A percentile compares a stretch with the other conserved stretches of the same genome.
Conservation (phyloP, 176 grass and related monocot genomes). For the Raddia distichophylla region DNA sequence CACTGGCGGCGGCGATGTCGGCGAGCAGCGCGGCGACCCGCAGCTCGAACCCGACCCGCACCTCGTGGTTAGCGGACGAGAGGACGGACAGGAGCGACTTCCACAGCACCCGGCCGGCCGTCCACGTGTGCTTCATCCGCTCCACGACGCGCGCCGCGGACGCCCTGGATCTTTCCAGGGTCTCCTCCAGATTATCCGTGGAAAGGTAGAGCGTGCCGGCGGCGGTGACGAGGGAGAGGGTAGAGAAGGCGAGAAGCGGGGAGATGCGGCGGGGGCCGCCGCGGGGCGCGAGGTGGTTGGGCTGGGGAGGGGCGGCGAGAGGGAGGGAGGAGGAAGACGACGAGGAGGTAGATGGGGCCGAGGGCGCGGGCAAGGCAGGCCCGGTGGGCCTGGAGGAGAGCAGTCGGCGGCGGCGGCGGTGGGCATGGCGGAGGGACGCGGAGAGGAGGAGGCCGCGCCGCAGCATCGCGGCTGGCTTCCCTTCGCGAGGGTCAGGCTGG, state of each 20-base stretch:
- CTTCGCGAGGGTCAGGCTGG: background rate
- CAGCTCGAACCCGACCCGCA: constrained; percentile 84
- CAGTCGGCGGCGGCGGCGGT: constrained; percentile 31
- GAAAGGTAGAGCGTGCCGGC: constrained; percentile 39
- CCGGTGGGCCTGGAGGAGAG: constrained; percentile 30
- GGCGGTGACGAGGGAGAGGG: constrained; percentile 44
- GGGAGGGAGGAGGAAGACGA: constrained; percentile 19
- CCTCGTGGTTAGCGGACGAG: constrained; percentile 91
- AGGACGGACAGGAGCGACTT: constrained; percentile 76
- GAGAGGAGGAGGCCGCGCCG: constrained; percentile 44
- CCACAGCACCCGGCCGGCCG: constrained; percentile 74
- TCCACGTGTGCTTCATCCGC: constrained; percentile 71
- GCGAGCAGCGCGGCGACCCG: constrained; percentile 89
- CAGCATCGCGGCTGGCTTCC: constrained; percentile 35
- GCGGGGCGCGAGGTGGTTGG: constrained; percentile 57
- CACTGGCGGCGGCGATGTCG: constrained; percentile 79
- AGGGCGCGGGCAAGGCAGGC: constrained; percentile 13
- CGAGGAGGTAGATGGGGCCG: constrained; percentile 24
- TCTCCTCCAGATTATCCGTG: constrained; percentile 69
- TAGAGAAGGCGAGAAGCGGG: constrained; percentile 53
- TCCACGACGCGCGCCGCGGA: constrained; percentile 69
- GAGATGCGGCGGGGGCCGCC: constrained; percentile 47
- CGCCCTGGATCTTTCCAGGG: constrained; percentile 62
- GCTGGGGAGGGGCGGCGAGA: constrained; percentile 16
- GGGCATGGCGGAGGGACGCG: constrained; percentile 33